Base-by-base conservation (phyloP, 805 yeast genomes). In the Zygoascus tannicola region DNA sequence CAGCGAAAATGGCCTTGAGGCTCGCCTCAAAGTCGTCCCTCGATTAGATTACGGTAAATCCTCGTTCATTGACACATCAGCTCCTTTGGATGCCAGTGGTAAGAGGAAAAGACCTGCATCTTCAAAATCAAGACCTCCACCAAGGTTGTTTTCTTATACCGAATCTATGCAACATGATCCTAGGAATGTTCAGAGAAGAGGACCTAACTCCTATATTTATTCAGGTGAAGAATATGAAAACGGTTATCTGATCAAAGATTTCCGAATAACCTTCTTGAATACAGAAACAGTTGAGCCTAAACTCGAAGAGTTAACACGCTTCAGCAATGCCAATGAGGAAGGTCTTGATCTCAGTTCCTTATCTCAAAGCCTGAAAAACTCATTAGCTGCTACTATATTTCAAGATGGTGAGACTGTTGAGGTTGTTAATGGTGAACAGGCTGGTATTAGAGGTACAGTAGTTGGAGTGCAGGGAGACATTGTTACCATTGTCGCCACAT, bases 381-480 rank as follows among this genome's bases (percentile, higher is more conserved):
- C 77, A 2, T 73, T 73, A 32, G 69, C 75, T 19, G 66, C 73
- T 22, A 70, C 78, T 28, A 64, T 72, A 3, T 90, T 88, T 68
- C 95, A 86, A 62, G 85, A 94, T 4, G 97, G 95, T 53, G 98
- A 92, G 62, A 76, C 84, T 53, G 96, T 92, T 39, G 95, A 88
- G 64, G 84, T 92, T 40, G 73, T 84, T 42, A 78, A 79, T 51
- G 98, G 98, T 60, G 98, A 92, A 66, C 97, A 88, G 65, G 78
- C 88, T 38, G 94, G 90, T 48, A 76, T 94, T 48, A 73, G 75
- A 43, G 98, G 97, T 65, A 73, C 74, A 41, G 94, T 90, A 41
- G 65, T 76, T 5, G 73, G 82, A 21, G 76, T 87, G 1, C 71
- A 78, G 2, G 75, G 80, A 15, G 92, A 82, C 52, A 71, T 75